A percentile compares a stretch with the other conserved stretches of the same genome.
phyloP scores from a whole-genome alignment of 805 yeast species.

The Yamadazyma tumulicola region DNA sequence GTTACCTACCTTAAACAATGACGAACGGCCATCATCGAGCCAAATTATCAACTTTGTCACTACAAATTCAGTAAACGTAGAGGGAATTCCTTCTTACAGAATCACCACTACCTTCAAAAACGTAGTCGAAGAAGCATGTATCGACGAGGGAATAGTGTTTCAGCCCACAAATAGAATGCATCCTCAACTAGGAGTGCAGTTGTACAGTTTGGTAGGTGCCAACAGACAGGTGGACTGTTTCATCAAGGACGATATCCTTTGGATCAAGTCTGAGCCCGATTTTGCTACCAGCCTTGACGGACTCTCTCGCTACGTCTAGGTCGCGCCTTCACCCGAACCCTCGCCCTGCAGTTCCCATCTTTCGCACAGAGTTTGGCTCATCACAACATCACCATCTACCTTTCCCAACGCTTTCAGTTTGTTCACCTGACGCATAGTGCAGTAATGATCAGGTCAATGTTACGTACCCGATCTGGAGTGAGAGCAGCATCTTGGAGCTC shows the following conservation, averaged over 20 bases:
- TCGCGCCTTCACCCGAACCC: too few relatives aligned
- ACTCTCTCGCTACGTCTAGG: too few relatives aligned
- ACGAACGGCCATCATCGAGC: background rate
- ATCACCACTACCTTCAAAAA: conserved; percentile 37
- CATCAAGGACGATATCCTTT: conserved; percentile 65
- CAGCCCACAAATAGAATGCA: conserved; percentile 29
- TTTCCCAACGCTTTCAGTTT: too few relatives aligned
- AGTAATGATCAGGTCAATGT: too few relatives aligned
- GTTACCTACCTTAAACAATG: conserved; percentile 2
- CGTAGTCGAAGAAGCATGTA: conserved; percentile 61
- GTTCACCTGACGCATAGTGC: too few relatives aligned
- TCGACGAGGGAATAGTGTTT: conserved; percentile 43
- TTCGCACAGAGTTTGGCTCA: too few relatives aligned
- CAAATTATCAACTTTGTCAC: conserved; percentile 2
- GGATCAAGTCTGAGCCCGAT: conserved; percentile 24
- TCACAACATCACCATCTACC: too few relatives aligned
- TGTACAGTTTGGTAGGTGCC: conserved; percentile 39
- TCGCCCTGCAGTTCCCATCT: too few relatives aligned
- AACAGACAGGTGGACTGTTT: conserved; percentile 24
- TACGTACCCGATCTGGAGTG: too few relatives aligned
- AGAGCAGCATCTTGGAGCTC: too few relatives aligned
- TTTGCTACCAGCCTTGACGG: too few relatives aligned
- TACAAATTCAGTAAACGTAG: conserved; percentile 11
- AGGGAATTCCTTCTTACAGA: conserved; percentile 41
- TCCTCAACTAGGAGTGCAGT: conserved; percentile 37